Conservation (phyloP, 768 basidiomycete species). For the Lentinula edodes region DNA sequence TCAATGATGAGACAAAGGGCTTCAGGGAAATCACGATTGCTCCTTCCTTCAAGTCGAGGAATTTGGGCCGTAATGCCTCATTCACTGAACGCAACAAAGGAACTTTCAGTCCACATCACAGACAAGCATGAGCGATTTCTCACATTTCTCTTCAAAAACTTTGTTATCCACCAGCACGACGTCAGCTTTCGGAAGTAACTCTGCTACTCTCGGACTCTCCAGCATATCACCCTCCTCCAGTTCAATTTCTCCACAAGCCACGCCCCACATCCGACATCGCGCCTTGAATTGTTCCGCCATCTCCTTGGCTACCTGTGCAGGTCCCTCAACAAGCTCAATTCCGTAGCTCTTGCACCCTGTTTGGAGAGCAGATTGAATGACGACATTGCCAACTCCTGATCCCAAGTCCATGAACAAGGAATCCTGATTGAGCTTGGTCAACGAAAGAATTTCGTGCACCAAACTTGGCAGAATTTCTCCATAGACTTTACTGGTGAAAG, state of each 20-base stretch:
- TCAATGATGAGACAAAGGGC: constrained; percentile 71
- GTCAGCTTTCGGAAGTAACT: constrained; percentile 75
- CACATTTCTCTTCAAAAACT: constrained; percentile 69
- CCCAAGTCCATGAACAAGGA: constrained; percentile 82
- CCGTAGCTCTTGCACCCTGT: constrained; percentile 76
- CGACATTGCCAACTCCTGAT: constrained; percentile 81
- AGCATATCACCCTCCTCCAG: constrained; percentile 87
- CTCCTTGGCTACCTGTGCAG: constrained; percentile 72
- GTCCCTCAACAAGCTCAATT: constrained; percentile 70
- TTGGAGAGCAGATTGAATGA: constrained; percentile 76
- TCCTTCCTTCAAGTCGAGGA: constrained; percentile 91
- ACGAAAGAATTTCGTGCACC: constrained; percentile 62
- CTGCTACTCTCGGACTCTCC: constrained; percentile 54
- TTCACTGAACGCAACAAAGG: constrained; percentile 53
- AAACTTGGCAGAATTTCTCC: constrained; percentile 86
- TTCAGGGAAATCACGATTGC: constrained; percentile 85
- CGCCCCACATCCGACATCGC: constrained; percentile 89
- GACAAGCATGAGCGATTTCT: constrained; percentile 19
- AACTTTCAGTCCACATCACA: neutral
- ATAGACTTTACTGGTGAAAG: constrained; percentile 82
- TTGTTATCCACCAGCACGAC: constrained; percentile 91
- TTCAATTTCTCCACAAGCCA: constrained; percentile 69
- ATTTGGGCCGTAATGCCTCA: constrained; percentile 79
- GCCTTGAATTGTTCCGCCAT: constrained; percentile 72
- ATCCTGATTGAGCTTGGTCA: constrained; percentile 49